These are phyloP conservation scores for Termitomyces sp. DNA, from an alignment of 768 basidiomycete genomes.

Conservation along the genomic window DNA sequence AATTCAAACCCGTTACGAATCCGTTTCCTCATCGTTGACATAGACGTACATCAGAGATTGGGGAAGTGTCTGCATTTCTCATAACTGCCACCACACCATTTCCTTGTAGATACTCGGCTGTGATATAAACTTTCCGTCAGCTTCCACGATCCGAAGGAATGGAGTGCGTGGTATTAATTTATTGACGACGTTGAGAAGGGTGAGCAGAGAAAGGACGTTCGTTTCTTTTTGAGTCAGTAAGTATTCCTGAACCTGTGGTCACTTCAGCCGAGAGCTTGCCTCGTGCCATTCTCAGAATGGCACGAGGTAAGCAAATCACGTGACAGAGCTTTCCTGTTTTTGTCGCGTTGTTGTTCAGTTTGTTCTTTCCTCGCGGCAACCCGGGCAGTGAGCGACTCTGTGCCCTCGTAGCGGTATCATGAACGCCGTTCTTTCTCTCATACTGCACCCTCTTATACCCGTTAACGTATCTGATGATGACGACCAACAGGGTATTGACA, in stretches of 20 bases:
- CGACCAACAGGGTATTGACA: conserved; percentile 48
- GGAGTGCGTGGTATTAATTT: too few relatives aligned
- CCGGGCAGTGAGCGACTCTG: not conserved
- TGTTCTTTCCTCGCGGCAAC: not conserved
- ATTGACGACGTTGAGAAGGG: not conserved
- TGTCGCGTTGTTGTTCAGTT: conserved; percentile 11
- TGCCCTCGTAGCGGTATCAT: conserved; percentile 21
- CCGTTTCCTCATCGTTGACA: not conserved
- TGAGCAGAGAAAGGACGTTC: too few relatives aligned
- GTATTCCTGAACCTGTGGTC: too few relatives aligned
- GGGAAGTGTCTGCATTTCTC: not conserved
- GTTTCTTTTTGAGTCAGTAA: not conserved
- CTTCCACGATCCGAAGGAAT: too few relatives aligned
- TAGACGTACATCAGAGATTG: not conserved
- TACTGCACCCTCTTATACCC: conserved; percentile 50
- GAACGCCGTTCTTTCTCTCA: conserved; percentile 41
- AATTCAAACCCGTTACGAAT: too few relatives aligned
- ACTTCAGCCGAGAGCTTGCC: too few relatives aligned
- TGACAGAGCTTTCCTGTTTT: not conserved
- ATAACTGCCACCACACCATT: too few relatives aligned
- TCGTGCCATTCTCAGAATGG: too few relatives aligned
- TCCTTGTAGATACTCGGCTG: too few relatives aligned
- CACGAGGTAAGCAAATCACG: conserved; percentile 1
- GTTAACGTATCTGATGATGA: conserved; percentile 45
- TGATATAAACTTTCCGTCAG: too few relatives aligned